phyloP scores from a whole-genome alignment of 495 filamentous ascomycete genomes.

The Trichoderma parareesei region DNA sequence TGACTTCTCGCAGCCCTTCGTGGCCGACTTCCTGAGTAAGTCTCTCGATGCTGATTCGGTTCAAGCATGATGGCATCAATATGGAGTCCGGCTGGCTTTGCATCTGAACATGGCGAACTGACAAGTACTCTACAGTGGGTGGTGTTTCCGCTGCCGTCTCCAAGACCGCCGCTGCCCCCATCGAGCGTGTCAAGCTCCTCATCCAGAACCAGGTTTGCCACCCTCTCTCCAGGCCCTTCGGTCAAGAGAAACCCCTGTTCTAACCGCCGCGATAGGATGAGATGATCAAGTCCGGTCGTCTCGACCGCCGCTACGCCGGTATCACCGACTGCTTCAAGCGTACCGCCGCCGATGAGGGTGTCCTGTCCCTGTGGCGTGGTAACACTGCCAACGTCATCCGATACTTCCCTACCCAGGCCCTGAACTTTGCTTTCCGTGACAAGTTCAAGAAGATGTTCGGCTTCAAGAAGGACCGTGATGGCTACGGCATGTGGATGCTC shows the following conservation, averaged over 20 bases:
- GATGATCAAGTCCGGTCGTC: slow-evolving; percentile 98
- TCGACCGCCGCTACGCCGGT: slow-evolving; percentile 92
- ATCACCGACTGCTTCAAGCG: slow-evolving; percentile 91
- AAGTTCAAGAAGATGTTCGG: slow-evolving; percentile 99
- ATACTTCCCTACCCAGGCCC: slow-evolving; percentile 99
- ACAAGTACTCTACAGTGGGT: slow-evolving; percentile 64
- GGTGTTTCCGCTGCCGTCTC: slow-evolving; percentile 99
- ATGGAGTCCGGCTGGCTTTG: slow-evolving; percentile 17
- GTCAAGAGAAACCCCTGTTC: slow-evolving; percentile 19
- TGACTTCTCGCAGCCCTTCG: slow-evolving; percentile 44
- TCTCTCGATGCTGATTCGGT: slow-evolving; percentile 24
- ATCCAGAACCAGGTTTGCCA: slow-evolving; percentile 97
- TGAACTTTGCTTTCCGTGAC: slow-evolving; percentile 99
- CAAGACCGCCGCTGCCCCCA: slow-evolving; percentile 99
- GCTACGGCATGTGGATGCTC: slow-evolving; percentile 98
- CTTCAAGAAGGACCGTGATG: slow-evolving; percentile 99
- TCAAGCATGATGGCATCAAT: slow-evolving; percentile 11
- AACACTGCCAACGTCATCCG: slow-evolving; percentile 99
- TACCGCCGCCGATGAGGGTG: slow-evolving; percentile 74
- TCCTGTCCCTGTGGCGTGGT: slow-evolving; percentile 90
- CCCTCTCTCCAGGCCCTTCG: slow-evolving; percentile 12
- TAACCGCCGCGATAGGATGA: slow-evolving; percentile 67
- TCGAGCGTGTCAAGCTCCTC: slow-evolving; percentile 99
- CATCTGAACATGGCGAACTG: slow-evolving; percentile 13
- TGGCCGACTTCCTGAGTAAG: slow-evolving; percentile 98